These are phyloP conservation scores for Kazachstania sp. DNA, from an alignment of 1,139 yeast genomes.

Conservation along the genomic window DNA sequence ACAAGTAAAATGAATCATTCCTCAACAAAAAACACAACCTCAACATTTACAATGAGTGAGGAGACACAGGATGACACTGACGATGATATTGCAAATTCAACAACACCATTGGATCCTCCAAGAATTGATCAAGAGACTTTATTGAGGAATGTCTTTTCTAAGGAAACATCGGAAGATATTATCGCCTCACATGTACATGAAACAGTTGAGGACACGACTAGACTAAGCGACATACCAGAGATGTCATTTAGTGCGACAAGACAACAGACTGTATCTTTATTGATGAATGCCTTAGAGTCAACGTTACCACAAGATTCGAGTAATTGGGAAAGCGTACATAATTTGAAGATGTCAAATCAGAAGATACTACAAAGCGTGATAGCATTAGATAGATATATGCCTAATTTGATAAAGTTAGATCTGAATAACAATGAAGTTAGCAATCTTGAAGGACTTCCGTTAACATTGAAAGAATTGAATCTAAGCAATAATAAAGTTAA, in stretches of 20 bases:
- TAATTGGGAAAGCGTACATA: constrained; percentile 14
- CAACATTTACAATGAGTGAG: constrained; percentile 3
- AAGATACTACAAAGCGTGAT: constrained; percentile 13
- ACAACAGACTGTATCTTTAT: constrained; percentile 17
- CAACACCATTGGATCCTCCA: constrained; percentile 23
- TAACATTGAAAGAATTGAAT: constrained; percentile 6
- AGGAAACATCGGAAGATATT: neutral
- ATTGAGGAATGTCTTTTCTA: constrained; percentile 1
- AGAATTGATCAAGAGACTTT: constrained; percentile 15
- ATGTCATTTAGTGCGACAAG: constrained; percentile 21
- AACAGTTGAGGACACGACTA: constrained; percentile 12
- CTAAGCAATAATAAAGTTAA: constrained; percentile 16
- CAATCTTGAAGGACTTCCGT: constrained; percentile 18
- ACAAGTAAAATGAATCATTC: constrained; percentile 1
- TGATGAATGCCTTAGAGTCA: constrained; percentile 18
- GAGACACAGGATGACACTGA: constrained; percentile 6
- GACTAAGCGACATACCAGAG: constrained; percentile 14
- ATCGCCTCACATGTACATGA: neutral
- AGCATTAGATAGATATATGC: constrained; percentile 20
- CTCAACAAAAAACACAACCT: constrained; percentile 2
- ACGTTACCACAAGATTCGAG: neutral
- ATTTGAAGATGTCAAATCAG: constrained; percentile 4
- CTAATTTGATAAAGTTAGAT: constrained; percentile 17
- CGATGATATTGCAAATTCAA: constrained; percentile 7
- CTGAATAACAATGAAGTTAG: constrained; percentile 17